Conservation (phyloP, 202 grass and related monocot species). For the Carex arenaria region DNA sequence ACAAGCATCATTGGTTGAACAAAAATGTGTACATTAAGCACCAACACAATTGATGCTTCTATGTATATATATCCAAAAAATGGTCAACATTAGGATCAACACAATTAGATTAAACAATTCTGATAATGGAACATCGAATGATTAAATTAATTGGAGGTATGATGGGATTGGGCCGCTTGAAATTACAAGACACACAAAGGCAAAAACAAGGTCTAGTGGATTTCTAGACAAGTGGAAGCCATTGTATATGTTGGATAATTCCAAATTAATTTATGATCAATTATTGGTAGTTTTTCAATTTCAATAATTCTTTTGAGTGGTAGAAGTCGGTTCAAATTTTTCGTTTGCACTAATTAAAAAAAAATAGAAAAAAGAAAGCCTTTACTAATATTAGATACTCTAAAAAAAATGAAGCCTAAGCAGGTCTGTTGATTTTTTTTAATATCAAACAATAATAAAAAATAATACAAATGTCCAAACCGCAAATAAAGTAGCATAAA, state of each 20-base stretch:
- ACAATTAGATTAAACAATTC: conserved; percentile 5
- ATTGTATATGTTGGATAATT: neutral
- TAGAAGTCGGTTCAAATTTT: neutral
- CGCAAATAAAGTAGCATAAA: too few relatives aligned
- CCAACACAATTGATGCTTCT: neutral
- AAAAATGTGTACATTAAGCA: conserved; percentile 14
- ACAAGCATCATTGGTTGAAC: neutral
- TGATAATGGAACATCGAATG: neutral
- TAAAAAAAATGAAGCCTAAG: neutral
- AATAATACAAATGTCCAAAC: too few relatives aligned
- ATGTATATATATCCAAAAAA: neutral
- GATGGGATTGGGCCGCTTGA: neutral
- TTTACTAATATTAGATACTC: neutral
- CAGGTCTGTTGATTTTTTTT: neutral
- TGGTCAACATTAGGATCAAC: neutral
- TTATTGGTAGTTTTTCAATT: neutral
- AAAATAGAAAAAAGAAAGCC: neutral
- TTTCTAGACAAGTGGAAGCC: neutral
- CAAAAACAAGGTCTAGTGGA: neutral
- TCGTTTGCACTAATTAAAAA: neutral
- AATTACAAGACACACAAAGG: neutral
- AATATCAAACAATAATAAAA: too few relatives aligned
- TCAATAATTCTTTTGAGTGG: neutral
- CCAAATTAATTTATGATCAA: too few relatives aligned
- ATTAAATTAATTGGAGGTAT: neutral